Evolutionary conservation across 805 yeast species (phyloP), one percentile per base, ranked within the genome.

Genomic region (Pichia nanzhaoensis): DNA sequence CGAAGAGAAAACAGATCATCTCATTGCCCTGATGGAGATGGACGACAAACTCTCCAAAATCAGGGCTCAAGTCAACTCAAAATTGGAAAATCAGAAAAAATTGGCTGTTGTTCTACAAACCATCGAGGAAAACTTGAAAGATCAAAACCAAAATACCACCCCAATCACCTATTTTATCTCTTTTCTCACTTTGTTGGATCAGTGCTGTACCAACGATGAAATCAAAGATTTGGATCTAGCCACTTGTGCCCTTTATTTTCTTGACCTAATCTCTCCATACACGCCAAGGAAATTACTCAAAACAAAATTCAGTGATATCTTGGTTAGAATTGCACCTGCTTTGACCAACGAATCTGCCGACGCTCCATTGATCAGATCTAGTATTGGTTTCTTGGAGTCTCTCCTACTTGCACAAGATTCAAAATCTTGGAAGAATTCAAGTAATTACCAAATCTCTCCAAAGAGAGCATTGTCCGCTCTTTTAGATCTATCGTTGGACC

Each of bases 101-200:
- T 70, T 86, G 51, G 95, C 96, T 8, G 66, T 87, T 22, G 81
- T 91, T 46, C 71, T 93, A 40, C 75, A 83, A 19, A 95, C 97
- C 3, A 90, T 93, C 40, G 99, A 93, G 61, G 96, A 87, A 55
- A 86, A 86, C 54, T 74, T 93, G 37, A 71, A 74, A 37, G 88
- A 80, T 51, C 85, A 82, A 54, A 70, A 73, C 37, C 77, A 77
- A 41, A 72, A 73, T 39, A 71, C 69, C 47, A 71, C 84, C 14
- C 81, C 96, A 22, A 82, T 86, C 22, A 82, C 95, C 0, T 93
- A 93, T 63, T 81, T 89, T 56, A 80, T 90, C 16, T 85, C 96
- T 0, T 82, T 91, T 51, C 66, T 91, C 50, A 75, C 96, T 1
- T 67, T 93, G 22, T 68, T 93, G 47, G 95, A 87, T 48, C 95